Base-by-base conservation (phyloP, 2,329 filamentous ascomycete species). In the Cytospora piceicola region DNA sequence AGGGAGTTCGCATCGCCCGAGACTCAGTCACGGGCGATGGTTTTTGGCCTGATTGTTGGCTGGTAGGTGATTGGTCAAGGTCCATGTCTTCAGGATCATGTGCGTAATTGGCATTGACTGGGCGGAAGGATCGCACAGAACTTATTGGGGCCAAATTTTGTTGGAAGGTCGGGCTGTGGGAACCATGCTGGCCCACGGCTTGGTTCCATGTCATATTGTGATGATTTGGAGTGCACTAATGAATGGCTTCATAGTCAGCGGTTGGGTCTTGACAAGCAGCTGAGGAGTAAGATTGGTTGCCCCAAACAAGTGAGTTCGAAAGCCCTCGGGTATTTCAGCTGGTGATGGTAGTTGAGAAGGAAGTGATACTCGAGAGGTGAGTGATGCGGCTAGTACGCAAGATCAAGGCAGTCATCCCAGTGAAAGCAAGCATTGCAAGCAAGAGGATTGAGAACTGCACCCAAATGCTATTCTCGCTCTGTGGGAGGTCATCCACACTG, bases 131-230 rank as follows among this genome's bases (percentile, higher is more conserved):
- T 15, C 56, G 62, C 24, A 59, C 63, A 36, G 56, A 61, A 11
- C 49, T 49, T 24, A 63, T 65, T 15, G 56, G 30, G 22, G 60
- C 54, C 17, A 39, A 51, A 39, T 55, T 29, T 85, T 49, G 83
- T 66, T 82, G 82, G 56, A 83, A 77, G 32, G 74, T 76, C 36
- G 84, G 83, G 69, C 83, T 86, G 64, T 82, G 79, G 51, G 82
- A 81, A 65, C 81, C 79, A 74, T 85, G 87, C 70, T 85, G 86
- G 71, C 76, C 78, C 56, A 83, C 78, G 20, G 85, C 82, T 68
- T 87, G 84, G 72, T 86, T 84, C 84, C 85, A 88, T 14, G 82
- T 85, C 83, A 86, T 83, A 69, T 83, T 83, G 69, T 86, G 85
- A 72, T 88, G 85, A 69, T 80, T 83, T 17, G 85, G 85, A 70